These are phyloP conservation scores for Mycena maculata DNA, from an alignment of 768 basidiomycete species.

Conservation along the genomic window DNA sequence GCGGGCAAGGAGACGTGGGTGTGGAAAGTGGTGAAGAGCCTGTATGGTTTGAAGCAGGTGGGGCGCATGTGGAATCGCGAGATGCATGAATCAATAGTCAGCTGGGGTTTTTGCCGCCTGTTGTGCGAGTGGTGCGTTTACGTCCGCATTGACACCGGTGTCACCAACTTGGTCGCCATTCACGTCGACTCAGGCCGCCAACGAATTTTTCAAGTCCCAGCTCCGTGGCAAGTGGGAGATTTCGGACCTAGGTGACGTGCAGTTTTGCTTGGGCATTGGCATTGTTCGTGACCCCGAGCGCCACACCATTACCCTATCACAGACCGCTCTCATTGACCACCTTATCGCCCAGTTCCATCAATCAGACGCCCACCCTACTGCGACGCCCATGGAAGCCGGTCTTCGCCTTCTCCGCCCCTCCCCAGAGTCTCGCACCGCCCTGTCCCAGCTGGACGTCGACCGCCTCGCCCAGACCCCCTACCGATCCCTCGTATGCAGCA, in stretches of 20 bases:
- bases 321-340: constrained; percentile 43
- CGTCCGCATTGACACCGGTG: not conserved
- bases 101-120: too few relatives aligned
- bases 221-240: not conserved
- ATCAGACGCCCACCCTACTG: too few relatives aligned
- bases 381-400: constrained; percentile 45
- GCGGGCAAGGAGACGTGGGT: too few relatives aligned
- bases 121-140: too few relatives aligned
- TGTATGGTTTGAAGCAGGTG: too few relatives aligned
- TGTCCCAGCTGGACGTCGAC: constrained; percentile 17
- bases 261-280: constrained; percentile 52
- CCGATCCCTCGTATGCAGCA: constrained; percentile 29
- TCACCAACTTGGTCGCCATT: not conserved
- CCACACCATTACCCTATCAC: constrained; percentile 36
- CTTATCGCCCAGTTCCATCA: constrained; percentile 45
- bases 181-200: too few relatives aligned
- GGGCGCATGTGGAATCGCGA: too few relatives aligned
- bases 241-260: constrained; percentile 46
- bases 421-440: not conserved
- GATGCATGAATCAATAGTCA: too few relatives aligned
- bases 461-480: constrained; percentile 39
- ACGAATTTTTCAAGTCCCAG: too few relatives aligned
- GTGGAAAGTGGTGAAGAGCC: too few relatives aligned
- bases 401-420: constrained; percentile 35
- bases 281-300: constrained; percentile 41